Evolutionary conservation across 352 stramenopile genomes (phyloP), one percentile per base, ranked within the genome.

Genomic region (Pelagophyceae sp.): DNA sequence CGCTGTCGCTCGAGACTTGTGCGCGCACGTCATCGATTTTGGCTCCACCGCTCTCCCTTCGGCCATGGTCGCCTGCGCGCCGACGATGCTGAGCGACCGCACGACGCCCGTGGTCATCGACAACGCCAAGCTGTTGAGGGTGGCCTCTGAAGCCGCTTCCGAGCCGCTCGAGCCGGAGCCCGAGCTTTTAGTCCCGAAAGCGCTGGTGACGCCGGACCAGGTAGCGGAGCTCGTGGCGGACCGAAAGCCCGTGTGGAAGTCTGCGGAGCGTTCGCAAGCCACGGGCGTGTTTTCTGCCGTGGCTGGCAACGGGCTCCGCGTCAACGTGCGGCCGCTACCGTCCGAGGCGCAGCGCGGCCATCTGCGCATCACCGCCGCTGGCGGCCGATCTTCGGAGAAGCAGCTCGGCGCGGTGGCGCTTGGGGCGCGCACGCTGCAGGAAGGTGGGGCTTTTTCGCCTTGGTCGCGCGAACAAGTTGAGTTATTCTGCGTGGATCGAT

Each of bases 381-480:
- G 90, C 76, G 90, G 90, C 31, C 83, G 90, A 23, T 82, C 90
- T 84, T 83, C 86, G 5, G 90, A 95, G 79, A 85, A 83, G 19
- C 37, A 82, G 35, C 80, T 81, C 20, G 90, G 89, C 15, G 83
- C 79, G 17, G 88, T 93, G 76, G 84, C 88, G 19, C 81, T 95
- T 6, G 90, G 89, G n/a, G 85, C 89, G 19, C 82, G 87, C 51
- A 91, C 89, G 25, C 93, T 95, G 87, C 89, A 94, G 82, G 90
- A 95, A 79, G 90, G 90, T 58, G 90, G 90, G 38, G 89, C 89
- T 0, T 92, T 94, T 77, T 85, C 83, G 38, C 79, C 76, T 27
- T 93, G 88, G 81, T 87, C 84, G 32, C 87, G 90, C 64, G 89
- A 95, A 78, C 88, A 94, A 81, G 90, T 95, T 23, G 90, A 95